These are phyloP conservation scores for Endotrypanum monterogeii DNA, from an alignment of 208 protist species.

Conservation along the genomic window DNA sequence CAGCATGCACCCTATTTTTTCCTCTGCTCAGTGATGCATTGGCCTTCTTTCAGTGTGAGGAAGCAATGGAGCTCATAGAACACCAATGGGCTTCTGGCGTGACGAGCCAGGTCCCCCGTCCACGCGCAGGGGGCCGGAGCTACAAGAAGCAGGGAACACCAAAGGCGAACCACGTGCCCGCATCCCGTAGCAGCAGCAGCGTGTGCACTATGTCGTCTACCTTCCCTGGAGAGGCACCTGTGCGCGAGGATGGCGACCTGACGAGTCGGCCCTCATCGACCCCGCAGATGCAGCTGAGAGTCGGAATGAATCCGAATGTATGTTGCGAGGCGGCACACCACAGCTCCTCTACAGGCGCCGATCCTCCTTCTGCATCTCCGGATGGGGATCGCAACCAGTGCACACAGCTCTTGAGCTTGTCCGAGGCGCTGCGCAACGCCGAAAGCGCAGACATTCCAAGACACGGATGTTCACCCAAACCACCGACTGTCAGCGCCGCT, in stretches of 20 bases:
- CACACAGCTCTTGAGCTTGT: conserved; percentile 1
- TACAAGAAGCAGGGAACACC: not conserved
- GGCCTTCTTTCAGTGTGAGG: conserved; percentile 54
- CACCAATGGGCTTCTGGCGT: conserved; percentile 39
- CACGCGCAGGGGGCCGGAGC: not conserved
- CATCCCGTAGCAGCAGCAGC: not conserved
- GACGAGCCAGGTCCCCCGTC: conserved; percentile 32
- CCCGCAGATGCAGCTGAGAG: not conserved
- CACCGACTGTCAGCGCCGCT: not conserved
- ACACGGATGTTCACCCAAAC: not conserved
- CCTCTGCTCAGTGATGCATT: conserved; percentile 43
- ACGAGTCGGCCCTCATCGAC: not conserved
- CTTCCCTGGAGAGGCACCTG: not conserved
- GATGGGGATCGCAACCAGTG: not conserved
- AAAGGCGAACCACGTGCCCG: not conserved
- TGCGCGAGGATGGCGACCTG: not conserved
- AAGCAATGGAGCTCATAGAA: conserved; percentile 41
- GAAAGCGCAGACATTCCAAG: not conserved
- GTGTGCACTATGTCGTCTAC: not conserved
- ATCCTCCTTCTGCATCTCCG: not conserved
- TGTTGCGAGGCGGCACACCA: not conserved
- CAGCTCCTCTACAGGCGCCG: not conserved
- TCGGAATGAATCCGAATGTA: not conserved
- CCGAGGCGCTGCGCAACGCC: conserved; percentile 8
- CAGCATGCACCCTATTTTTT: conserved; percentile 65